phyloP scores from a whole-genome alignment of 2,329 filamentous ascomycete genomes.

The Colletotrichum sp. region DNA sequence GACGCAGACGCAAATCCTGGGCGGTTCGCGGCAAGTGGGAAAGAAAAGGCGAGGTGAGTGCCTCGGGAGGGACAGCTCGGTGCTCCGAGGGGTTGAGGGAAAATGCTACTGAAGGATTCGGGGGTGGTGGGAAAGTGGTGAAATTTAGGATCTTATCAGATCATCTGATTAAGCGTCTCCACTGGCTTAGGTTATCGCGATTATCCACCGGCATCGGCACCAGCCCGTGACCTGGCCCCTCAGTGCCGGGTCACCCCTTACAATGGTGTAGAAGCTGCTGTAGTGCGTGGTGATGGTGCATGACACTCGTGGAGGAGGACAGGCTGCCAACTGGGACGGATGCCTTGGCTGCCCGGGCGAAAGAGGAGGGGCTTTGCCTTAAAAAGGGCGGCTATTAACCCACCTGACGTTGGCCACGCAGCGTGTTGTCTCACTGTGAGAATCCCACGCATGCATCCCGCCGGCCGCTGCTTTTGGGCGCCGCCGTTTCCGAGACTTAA shows the following conservation, averaged over 20 bases:
- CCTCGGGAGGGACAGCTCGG: not conserved
- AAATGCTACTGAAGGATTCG: not conserved
- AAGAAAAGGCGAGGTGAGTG: not conserved
- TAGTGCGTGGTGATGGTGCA: not conserved
- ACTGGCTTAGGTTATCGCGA: conserved; percentile 1
- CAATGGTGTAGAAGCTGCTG: not conserved
- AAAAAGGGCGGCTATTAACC: not conserved
- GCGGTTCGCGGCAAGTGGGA: not conserved
- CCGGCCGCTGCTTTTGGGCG: not conserved
- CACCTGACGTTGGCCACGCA: not conserved
- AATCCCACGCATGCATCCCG: not conserved
- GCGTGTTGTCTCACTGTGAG: not conserved
- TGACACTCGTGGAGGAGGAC: not conserved
- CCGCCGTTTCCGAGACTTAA: not conserved
- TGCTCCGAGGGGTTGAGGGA: not conserved
- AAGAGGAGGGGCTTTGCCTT: not conserved
- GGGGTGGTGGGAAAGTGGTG: not conserved
- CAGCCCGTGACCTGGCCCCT: not conserved
- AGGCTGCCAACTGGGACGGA: no score
- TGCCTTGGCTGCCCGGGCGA: not conserved
- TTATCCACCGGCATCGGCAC: conserved; percentile 17
- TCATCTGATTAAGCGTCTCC: conserved; percentile 19
- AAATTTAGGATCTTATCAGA: conserved; percentile 23
- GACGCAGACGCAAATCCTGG: not conserved
- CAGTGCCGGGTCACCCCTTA: not conserved